These are phyloP conservation scores for Pisolithus microcarpus DNA, from an alignment of 768 basidiomycete genomes.

Conservation along the genomic window DNA sequence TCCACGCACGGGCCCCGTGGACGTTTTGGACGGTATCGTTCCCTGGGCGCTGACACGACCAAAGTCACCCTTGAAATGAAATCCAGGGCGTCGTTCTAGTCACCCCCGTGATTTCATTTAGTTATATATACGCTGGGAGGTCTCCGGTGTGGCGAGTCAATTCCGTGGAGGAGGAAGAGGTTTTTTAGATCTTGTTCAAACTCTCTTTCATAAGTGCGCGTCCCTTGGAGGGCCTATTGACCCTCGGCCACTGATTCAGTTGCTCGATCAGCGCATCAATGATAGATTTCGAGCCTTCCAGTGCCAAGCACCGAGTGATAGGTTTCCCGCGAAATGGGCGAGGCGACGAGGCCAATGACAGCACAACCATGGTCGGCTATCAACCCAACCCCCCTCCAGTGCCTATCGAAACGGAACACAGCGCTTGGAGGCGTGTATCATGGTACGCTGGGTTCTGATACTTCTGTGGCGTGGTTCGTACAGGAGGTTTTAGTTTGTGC, in stretches of 20 bases:
- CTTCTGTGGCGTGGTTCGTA: neutral
- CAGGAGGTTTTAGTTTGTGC: conserved; percentile 7
- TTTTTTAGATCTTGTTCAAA: too few relatives aligned
- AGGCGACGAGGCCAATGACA: neutral
- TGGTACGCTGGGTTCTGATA: neutral
- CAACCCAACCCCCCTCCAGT: neutral
- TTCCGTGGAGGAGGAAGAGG: too few relatives aligned
- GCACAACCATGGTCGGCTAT: neutral
- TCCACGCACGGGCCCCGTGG: too few relatives aligned
- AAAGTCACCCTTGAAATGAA: too few relatives aligned
- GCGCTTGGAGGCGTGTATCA: neutral
- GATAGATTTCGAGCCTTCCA: neutral
- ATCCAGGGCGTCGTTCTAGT: too few relatives aligned
- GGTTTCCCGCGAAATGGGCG: neutral
- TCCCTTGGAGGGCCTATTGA: neutral
- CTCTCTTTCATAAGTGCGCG: neutral
- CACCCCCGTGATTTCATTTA: too few relatives aligned
- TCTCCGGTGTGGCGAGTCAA: too few relatives aligned
- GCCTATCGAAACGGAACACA: neutral
- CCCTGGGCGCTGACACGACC: too few relatives aligned
- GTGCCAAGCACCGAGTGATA: neutral
- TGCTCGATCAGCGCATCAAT: neutral
- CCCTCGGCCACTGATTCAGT: neutral
- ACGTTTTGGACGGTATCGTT: too few relatives aligned
- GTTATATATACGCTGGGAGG: too few relatives aligned